Evolutionary conservation across 2,329 filamentous ascomycete genomes (phyloP).

Genomic region (Neofusicoccum kwambonambiense): DNA sequence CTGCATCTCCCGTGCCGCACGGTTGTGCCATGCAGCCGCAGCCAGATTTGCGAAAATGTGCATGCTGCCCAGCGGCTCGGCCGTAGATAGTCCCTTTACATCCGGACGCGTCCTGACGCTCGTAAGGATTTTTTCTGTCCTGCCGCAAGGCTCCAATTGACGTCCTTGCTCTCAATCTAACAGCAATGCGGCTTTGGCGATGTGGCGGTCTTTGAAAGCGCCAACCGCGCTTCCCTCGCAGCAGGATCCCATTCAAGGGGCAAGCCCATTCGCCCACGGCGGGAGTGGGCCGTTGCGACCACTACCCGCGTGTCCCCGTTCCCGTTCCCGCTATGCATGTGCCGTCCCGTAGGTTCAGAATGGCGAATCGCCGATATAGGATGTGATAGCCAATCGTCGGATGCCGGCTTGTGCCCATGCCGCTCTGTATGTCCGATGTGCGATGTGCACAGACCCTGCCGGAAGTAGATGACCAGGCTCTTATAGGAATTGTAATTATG

Average conservation of each 20-base stretch:
- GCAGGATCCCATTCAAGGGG: background rate
- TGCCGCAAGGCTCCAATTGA: too few species aligned
- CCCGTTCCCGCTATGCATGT: background rate
- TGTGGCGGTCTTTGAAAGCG: too few species aligned
- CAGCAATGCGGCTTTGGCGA: too few species aligned
- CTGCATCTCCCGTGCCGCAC: background rate
- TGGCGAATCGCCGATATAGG: background rate
- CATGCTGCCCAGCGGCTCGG: background rate
- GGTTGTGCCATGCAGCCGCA: background rate
- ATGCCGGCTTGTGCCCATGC: background rate
- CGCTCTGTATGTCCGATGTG: background rate
- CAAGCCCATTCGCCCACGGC: background rate
- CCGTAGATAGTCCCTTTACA: background rate
- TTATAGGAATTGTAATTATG: conserved; percentile 4
- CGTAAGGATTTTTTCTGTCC: background rate
- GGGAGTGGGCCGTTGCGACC: background rate
- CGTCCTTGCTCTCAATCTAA: too few species aligned
- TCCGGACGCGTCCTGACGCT: background rate
- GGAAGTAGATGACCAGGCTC: background rate
- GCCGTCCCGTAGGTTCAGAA: background rate
- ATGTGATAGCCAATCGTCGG: background rate
- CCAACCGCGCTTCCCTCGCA: too few species aligned
- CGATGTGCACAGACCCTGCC: background rate
- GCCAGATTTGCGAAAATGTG: background rate
- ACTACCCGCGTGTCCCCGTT: background rate